phyloP scores from a whole-genome alignment of 2,329 filamentous ascomycete genomes.

The Colletotrichum tropicicola region DNA sequence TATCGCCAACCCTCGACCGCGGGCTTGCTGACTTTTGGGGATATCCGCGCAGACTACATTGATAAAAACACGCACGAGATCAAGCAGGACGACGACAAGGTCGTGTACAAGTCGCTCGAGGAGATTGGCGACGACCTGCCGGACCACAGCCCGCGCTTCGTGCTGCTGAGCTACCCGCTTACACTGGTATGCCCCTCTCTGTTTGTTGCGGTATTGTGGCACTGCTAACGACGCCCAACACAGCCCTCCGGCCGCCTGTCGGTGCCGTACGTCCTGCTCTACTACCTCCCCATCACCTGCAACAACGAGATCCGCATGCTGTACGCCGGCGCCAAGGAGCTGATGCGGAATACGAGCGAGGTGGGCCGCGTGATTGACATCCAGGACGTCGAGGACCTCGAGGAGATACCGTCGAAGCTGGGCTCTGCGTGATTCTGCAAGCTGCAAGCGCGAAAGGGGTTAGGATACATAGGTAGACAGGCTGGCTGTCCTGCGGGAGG shows the following conservation, averaged over 20 bases:
- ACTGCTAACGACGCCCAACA: background rate
- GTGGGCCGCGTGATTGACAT: constrained; percentile 90
- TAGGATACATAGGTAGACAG: constrained; percentile 1
- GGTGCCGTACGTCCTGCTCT: constrained; percentile 93
- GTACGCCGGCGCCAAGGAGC: constrained; percentile 94
- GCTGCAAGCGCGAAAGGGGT: background rate
- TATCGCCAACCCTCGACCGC: no score
- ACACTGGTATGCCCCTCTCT: constrained; percentile 70
- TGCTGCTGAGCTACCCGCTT: constrained; percentile 90
- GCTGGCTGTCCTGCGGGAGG: background rate
- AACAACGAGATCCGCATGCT: constrained; percentile 90
- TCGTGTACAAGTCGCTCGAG: constrained; percentile 81
- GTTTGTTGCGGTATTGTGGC: background rate
- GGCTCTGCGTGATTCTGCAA: constrained; percentile 38
- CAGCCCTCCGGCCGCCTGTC: constrained; percentile 84
- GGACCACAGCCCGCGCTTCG: constrained; percentile 88
- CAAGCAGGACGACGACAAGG: constrained; percentile 79
- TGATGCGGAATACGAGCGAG: constrained; percentile 93
- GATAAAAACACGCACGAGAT: constrained; percentile 92
- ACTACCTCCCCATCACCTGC: constrained; percentile 93
- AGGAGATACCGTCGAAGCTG: constrained; percentile 78
- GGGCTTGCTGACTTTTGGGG: no score
- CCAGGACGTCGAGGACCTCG: constrained; percentile 80
- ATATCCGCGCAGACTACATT: constrained; percentile 76
- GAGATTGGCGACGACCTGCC: constrained; percentile 90